Conservation (phyloP, 2,329 filamentous ascomycete genomes). For the Hypoxylon sp. region DNA sequence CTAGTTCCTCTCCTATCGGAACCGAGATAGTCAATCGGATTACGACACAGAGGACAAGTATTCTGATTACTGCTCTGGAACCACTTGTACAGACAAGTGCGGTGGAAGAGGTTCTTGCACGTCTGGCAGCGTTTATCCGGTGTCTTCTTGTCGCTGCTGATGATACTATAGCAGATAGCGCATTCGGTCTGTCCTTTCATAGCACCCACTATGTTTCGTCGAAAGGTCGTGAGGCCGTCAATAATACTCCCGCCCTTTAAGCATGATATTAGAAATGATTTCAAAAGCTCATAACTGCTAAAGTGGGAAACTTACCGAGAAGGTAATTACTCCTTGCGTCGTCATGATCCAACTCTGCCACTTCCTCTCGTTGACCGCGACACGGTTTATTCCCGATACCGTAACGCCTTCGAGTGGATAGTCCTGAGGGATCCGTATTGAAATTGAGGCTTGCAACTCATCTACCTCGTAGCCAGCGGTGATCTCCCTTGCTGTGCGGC, state of each 20-base stretch:
- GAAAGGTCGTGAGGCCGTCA: slow-evolving; percentile 88
- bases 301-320: slow-evolving; percentile 69
- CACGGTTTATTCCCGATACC: slow-evolving; percentile 83
- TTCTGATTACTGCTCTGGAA: slow-evolving; percentile 94
- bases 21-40: slow-evolving; percentile 78
- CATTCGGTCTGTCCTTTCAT: slow-evolving; percentile 96
- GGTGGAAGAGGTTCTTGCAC: slow-evolving; percentile 95
- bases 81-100: slow-evolving; percentile 93
- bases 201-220: slow-evolving; percentile 86
- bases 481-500: slow-evolving; percentile 79
- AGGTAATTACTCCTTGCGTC: slow-evolving; percentile 92
- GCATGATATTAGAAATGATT: slow-evolving; percentile 26
- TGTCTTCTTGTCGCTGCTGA: slow-evolving; percentile 88
- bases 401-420: slow-evolving; percentile 87
- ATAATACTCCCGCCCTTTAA: slow-evolving; percentile 83
- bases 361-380: slow-evolving; percentile 90
- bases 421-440: slow-evolving; percentile 82
- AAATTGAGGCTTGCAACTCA: slow-evolving; percentile 85
- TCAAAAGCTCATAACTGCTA: not conserved
- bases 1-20: slow-evolving; percentile 49
- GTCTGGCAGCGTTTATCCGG: slow-evolving; percentile 93
- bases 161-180: slow-evolving; percentile 96
- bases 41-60: slow-evolving; percentile 92
- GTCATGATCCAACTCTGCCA: slow-evolving; percentile 93
- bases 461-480: slow-evolving; percentile 89